Evolutionary conservation across 257 asterid genomes (phyloP), one percentile per base, ranked within the genome.

Genomic region (Salvia hispanica): DNA sequence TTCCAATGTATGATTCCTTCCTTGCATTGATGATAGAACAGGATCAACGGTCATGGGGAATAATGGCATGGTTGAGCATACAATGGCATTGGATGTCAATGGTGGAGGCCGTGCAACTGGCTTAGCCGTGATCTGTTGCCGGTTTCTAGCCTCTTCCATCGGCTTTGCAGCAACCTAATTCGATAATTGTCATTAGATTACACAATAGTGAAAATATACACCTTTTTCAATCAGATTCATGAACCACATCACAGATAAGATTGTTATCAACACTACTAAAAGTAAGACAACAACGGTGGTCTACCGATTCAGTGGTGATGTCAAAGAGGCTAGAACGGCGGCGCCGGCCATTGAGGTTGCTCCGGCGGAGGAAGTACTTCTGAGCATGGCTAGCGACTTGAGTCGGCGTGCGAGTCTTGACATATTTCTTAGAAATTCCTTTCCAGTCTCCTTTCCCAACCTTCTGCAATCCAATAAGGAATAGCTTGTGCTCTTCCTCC

Each of bases 371-470:
- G 71, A 80, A 92, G 77, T 92, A 82, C 62, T 92, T 92, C 85
- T 92, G 98, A 58, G 96, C 95, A 80, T 92, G 98, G 71, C 98
- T 92, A 5, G 98, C 98, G 0, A 92, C 96, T 78, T 92, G 98
- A 2, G 96, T 92, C 3, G 98, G 96, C 0, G 96, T 85, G 47
- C 97, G 95, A 79, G 92, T 86, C 76, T 87, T 92, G 54, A 92
- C 96, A 53, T 81, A 92, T 36, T 84, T 86, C 67, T 80, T 83
- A 6, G 98, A 92, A 57, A 91, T 91, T 50, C 95, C 95, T 79
- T 83, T 87, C 98, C 98, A 91, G 62, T 92, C 94, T 45, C 96
- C 97, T 72, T 82, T 92, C 12, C 98, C 97, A 21, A 83, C 87
- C 72, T 79, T 84, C 76, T 86, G 77, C 77, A 92, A 72, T 74